These are phyloP conservation scores for Hygrophoropsis aurantiaca DNA, from an alignment of 768 basidiomycete species.

Conservation along the genomic window DNA sequence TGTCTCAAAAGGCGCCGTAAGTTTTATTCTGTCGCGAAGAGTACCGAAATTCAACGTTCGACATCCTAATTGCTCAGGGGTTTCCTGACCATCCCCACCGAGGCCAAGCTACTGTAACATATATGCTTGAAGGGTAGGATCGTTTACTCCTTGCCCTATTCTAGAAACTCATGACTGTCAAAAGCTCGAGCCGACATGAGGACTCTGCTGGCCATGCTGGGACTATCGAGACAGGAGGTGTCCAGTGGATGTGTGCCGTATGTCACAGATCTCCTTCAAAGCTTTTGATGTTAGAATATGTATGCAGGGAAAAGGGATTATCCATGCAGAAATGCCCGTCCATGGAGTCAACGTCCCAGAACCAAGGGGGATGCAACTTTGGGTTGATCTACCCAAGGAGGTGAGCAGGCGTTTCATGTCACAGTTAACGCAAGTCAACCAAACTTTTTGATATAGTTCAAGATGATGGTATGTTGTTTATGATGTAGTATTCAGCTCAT, in stretches of 20 bases:
- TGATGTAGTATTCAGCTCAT: slow-evolving; percentile 8
- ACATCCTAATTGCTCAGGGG: slow-evolving; percentile 43
- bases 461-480: slow-evolving; percentile 61
- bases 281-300: slow-evolving; percentile 1
- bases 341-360: slow-evolving; percentile 65
- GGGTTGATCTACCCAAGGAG: slow-evolving; percentile 79
- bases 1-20: slow-evolving; percentile 64
- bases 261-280: slow-evolving; percentile 22
- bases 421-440: slow-evolving; percentile 13
- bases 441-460: slow-evolving; percentile 49
- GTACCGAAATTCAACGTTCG: not conserved
- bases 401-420: slow-evolving; percentile 30
- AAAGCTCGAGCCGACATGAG: slow-evolving; percentile 77
- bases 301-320: slow-evolving; percentile 62
- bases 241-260: slow-evolving; percentile 94
- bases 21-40: slow-evolving; percentile 19
- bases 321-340: slow-evolving; percentile 89
- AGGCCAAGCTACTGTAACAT: slow-evolving; percentile 86
- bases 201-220: slow-evolving; percentile 89
- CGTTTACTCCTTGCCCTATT: not conserved
- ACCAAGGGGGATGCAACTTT: slow-evolving; percentile 84
- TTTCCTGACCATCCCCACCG: slow-evolving; percentile 95
- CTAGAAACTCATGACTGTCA: slow-evolving; percentile 3
- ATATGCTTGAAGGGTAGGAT: slow-evolving; percentile 78
- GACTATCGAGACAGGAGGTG: slow-evolving; percentile 74